Evolutionary conservation across 768 basidiomycete species (phyloP).

Genomic region (Trametes cinnabarina): DNA sequence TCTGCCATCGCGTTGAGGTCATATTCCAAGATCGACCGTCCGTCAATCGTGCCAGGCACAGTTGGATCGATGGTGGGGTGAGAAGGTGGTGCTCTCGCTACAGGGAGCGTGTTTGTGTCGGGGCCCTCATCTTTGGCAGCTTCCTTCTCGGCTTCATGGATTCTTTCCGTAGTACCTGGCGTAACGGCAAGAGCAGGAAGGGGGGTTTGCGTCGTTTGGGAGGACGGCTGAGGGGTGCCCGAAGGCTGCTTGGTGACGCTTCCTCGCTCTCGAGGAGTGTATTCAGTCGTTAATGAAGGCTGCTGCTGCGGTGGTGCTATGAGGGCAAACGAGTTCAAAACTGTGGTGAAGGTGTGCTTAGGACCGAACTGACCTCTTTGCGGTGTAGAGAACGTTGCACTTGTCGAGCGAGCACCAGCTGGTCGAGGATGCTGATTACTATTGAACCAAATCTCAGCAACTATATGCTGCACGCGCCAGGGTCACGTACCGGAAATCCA

Average conservation of each 20-base stretch:
- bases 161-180: conserved; percentile 22
- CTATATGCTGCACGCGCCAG: neutral
- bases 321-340: too few relatives aligned
- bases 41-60: conserved; percentile 62
- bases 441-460: neutral
- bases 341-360: neutral
- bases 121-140: conserved; percentile 37
- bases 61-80: conserved; percentile 76
- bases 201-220: conserved; percentile 19
- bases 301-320: conserved; percentile 47
- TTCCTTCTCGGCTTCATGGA: conserved; percentile 21
- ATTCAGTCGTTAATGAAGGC: conserved; percentile 76
- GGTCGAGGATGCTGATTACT: conserved; percentile 36
- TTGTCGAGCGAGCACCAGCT: conserved; percentile 31
- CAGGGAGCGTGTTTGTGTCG: conserved; percentile 64
- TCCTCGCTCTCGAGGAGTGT: conserved; percentile 69
- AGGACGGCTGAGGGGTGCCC: conserved; percentile 27
- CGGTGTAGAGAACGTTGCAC: conserved; percentile 26
- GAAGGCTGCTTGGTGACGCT: conserved; percentile 38
- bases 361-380: conserved; percentile 25
- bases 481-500: conserved; percentile 67
- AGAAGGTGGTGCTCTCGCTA: conserved; percentile 69
- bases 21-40: conserved; percentile 80
- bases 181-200: conserved; percentile 18
- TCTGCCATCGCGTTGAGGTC: conserved; percentile 73